Conservation (phyloP, 371 early-diverging fungal genomes). For the Mortierella sp. region DNA sequence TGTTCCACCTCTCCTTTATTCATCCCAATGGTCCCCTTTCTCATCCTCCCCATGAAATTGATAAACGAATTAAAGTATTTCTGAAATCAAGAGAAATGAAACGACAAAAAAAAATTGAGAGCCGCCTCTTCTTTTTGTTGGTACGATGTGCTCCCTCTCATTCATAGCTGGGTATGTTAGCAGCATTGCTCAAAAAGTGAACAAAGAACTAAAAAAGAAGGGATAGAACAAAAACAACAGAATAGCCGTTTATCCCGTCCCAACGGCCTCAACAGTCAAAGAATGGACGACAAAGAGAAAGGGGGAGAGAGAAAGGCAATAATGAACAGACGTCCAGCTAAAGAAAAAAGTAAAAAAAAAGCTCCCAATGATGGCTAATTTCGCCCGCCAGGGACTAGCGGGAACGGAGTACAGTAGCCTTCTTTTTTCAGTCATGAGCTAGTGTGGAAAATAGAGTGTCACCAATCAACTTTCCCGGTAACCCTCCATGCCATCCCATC, state of each 20-base stretch:
- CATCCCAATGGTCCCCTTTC: not conserved
- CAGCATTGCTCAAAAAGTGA: not conserved
- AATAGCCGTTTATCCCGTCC: constrained; percentile 7
- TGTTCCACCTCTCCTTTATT: not conserved
- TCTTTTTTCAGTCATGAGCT: not conserved
- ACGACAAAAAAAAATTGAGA: constrained; percentile 6
- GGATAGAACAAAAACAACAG: not conserved
- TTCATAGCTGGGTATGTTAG: not conserved
- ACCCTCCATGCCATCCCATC: too few relatives aligned
- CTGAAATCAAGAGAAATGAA: not conserved
- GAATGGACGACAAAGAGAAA: not conserved
- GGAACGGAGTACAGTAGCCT: constrained; percentile 7
- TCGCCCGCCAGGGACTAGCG: not conserved
- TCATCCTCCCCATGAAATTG: not conserved
- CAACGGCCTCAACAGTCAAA: not conserved
- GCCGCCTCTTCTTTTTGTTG: constrained; percentile 4
- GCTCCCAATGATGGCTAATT: not conserved
- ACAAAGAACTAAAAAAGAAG: too few relatives aligned
- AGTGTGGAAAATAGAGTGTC: not conserved
- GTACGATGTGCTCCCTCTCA: not conserved
- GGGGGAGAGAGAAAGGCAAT: not conserved
- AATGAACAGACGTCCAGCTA: not conserved
- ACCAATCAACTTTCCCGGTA: not conserved
- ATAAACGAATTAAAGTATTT: constrained; percentile 8
- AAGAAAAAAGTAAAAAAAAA: not conserved